Conservation (phyloP, 306 rosid genomes). For the Boehmeria nivea region DNA sequence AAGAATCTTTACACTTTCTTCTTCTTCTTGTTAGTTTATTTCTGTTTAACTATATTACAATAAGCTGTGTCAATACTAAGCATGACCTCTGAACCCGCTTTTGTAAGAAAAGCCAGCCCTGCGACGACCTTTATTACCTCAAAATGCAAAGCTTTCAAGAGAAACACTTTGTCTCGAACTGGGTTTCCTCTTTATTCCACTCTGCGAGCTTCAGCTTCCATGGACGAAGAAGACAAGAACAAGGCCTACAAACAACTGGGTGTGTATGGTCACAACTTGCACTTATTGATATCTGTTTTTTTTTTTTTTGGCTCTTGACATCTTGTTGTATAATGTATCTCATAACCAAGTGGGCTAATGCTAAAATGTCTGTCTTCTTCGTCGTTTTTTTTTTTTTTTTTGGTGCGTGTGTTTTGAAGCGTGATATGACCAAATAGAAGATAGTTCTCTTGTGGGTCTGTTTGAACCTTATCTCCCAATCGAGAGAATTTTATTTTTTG, state of each 20-base stretch:
- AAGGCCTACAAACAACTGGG: constrained; percentile 70
- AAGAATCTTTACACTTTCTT: too few relatives aligned
- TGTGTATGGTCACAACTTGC: too few relatives aligned
- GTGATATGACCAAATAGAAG: neutral
- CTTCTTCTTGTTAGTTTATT: constrained; percentile 1
- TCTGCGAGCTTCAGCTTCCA: constrained; percentile 46
- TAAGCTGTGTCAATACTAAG: neutral
- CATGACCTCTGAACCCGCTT: constrained; percentile 30
- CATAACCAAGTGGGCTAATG: too few relatives aligned
- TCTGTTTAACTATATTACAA: neutral
- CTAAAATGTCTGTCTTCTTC: too few relatives aligned
- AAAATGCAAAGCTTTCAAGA: constrained; percentile 22
- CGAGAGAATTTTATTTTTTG: too few relatives aligned
- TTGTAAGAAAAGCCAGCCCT: constrained; percentile 24
- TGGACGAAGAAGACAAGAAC: constrained; percentile 36
- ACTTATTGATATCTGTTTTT: constrained; percentile 24
- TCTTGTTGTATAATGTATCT: too few relatives aligned
- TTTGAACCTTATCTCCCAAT: too few relatives aligned
- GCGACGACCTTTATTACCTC: constrained; percentile 19
- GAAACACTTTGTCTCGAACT: constrained; percentile 18
- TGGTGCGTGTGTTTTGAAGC: neutral
- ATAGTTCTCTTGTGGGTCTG: too few relatives aligned
- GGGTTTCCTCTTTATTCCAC: constrained; percentile 16
- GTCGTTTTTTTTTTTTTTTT: too few relatives aligned
- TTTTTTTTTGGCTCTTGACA: neutral